Percentiles rank a stretch among this genome's conserved stretches.
These are phyloP conservation scores for Xylariomycetidae sp. DNA, from an alignment of 2,329 filamentous ascomycete species.

Conservation along the genomic window DNA sequence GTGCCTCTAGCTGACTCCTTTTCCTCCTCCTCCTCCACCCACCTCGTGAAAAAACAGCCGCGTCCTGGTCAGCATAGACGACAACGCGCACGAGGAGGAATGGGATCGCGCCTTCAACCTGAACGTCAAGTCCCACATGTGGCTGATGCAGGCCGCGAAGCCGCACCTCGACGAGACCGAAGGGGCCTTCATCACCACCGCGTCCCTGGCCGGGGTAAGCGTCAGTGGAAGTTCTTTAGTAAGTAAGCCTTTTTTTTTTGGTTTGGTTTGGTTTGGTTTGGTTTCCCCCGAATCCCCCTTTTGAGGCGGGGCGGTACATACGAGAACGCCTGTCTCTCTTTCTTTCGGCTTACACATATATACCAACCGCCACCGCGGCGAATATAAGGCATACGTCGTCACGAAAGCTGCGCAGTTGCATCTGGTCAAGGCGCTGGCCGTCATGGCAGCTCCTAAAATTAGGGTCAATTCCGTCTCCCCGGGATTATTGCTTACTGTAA, in stretches of 20 bases:
- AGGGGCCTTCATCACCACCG: constrained; percentile 60
- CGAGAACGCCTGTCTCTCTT: too few relatives aligned
- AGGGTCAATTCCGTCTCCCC: constrained; percentile 57
- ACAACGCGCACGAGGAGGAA: constrained; percentile 51
- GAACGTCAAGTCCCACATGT: constrained; percentile 60
- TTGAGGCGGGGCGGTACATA: too few relatives aligned
- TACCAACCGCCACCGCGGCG: too few relatives aligned
- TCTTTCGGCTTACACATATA: too few relatives aligned
- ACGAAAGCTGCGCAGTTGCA: constrained; percentile 71
- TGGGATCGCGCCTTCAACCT: constrained; percentile 57
- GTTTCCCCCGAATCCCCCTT: too few relatives aligned
- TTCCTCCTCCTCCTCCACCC: too few relatives aligned
- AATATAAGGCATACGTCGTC: constrained; percentile 72
- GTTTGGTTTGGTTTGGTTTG: too few relatives aligned
- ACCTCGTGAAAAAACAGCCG: too few relatives aligned
- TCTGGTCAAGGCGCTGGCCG: constrained; percentile 49
- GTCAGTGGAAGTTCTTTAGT: constrained; percentile 56
- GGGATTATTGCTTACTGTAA: constrained; percentile 45
- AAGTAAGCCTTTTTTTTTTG: too few relatives aligned
- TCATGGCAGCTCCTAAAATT: constrained; percentile 49
- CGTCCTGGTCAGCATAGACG: constrained; percentile 44
- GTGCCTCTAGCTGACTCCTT: too few relatives aligned
- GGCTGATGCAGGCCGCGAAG: constrained; percentile 52
- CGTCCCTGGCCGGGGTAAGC: constrained; percentile 60
- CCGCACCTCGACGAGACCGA: constrained; percentile 50